These are phyloP conservation scores for Hibiscus mutabilis DNA, from an alignment of 345 rosid species.

Conservation along the genomic window DNA sequence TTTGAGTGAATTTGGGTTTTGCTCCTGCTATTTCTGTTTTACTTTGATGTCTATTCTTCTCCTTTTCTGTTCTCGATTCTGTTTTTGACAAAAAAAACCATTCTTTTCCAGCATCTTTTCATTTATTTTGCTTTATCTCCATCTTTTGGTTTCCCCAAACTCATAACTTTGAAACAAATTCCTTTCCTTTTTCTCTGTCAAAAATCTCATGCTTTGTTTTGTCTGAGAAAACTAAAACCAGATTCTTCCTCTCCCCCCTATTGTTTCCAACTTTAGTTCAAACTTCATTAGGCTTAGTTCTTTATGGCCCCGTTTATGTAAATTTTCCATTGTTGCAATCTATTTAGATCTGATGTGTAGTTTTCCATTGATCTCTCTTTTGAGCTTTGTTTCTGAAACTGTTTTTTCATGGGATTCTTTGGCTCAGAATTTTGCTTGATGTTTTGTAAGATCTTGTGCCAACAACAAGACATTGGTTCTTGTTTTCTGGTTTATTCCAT, in stretches of 20 bases:
- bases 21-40: background rate
- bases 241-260: background rate
- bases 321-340: no score
- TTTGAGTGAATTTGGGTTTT: background rate
- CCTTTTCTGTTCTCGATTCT: no score
- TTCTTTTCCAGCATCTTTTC: constrained; percentile 32
- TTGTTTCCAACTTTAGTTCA: background rate
- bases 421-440: background rate
- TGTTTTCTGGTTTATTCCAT: constrained; percentile 18
- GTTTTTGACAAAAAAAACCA: constrained; percentile 32
- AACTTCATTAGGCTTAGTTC: background rate
- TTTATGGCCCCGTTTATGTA: background rate
- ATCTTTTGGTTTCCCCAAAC: constrained; percentile 8
- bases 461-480: constrained; percentile 22
- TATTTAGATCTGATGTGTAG: background rate
- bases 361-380: constrained; percentile 11
- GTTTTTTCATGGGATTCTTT: background rate
- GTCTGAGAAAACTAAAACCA: background rate
- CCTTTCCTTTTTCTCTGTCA: constrained; percentile 1
- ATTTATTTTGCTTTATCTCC: constrained; percentile 22
- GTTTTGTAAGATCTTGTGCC: background rate
- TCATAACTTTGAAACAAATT: background rate
- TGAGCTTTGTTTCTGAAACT: background rate
- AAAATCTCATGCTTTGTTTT: background rate
- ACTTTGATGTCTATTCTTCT: constrained; percentile 24